Conservation (phyloP, 305 asterid genomes). For the Lippia alba region DNA sequence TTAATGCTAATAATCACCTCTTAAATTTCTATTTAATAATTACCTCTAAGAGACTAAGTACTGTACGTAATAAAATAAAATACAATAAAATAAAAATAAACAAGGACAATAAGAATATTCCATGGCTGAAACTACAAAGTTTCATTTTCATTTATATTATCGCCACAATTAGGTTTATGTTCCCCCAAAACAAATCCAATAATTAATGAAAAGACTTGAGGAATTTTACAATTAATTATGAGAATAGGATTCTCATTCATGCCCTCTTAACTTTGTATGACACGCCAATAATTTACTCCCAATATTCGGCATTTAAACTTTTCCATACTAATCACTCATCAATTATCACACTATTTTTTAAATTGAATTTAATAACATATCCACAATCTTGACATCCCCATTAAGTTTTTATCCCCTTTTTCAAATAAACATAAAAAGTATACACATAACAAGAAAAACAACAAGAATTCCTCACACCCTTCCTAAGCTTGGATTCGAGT, state of each 20-base stretch:
- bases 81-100: too few relatives aligned
- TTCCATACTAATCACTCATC: not conserved
- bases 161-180: not conserved
- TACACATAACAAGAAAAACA: not conserved
- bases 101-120: not conserved
- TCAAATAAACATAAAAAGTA: too few relatives aligned
- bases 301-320: constrained; percentile 20
- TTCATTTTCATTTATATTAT: not conserved
- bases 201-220: not conserved
- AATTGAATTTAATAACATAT: too few relatives aligned
- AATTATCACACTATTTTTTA: not conserved
- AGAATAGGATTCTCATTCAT: constrained; percentile 18
- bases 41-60: not conserved
- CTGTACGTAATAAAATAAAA: too few relatives aligned
- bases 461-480: too few relatives aligned
- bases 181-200: constrained; percentile 4
- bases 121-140: not conserved
- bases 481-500: too few relatives aligned
- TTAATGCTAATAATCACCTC: too few relatives aligned
- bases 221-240: not conserved
- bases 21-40: too few relatives aligned
- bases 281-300: constrained; percentile 10
- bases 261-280: constrained; percentile 17
- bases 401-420: not conserved
- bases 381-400: not conserved